Conservation (phyloP, 2,329 filamentous ascomycete genomes). For the Botrytis hyacinthi region DNA sequence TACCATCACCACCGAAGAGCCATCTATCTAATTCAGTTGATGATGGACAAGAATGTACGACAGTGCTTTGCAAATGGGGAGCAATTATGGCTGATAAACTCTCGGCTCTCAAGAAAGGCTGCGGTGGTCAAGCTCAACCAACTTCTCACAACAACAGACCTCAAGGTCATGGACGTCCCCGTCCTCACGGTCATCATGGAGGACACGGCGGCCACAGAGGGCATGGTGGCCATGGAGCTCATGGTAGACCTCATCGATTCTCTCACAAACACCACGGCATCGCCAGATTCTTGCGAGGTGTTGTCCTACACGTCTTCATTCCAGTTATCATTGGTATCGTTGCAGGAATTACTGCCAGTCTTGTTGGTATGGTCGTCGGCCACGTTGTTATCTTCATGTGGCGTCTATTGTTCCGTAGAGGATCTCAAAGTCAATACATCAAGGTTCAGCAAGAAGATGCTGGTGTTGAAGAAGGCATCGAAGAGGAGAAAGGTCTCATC, state of each 20-base stretch:
- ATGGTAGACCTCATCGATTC: slow-evolving; percentile 36
- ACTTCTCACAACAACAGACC: slow-evolving; percentile 24
- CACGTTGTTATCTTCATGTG: slow-evolving; percentile 59
- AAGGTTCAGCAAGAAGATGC: slow-evolving; percentile 31
- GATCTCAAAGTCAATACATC: slow-evolving; percentile 29
- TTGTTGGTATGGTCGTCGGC: slow-evolving; percentile 66
- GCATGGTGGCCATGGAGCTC: slow-evolving; percentile 26
- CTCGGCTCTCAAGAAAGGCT: slow-evolving; percentile 40
- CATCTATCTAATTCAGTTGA: slow-evolving; percentile 32
- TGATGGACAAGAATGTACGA: slow-evolving; percentile 43
- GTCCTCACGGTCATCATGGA: slow-evolving; percentile 33
- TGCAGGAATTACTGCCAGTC: slow-evolving; percentile 64
- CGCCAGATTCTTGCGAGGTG: slow-evolving; percentile 51
- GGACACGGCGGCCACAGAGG: slow-evolving; percentile 28
- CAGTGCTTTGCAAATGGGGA: slow-evolving; percentile 55
- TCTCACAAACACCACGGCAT: slow-evolving; percentile 43
- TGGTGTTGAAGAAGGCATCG: slow-evolving; percentile 23
- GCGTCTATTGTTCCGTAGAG: slow-evolving; percentile 52
- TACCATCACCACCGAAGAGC: slow-evolving; percentile 31
- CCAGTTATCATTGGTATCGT: slow-evolving; percentile 67
- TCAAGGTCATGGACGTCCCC: slow-evolving; percentile 20
- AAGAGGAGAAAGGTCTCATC: slow-evolving; percentile 34
- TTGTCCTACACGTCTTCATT: slow-evolving; percentile 62
- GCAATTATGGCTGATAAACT: slow-evolving; percentile 49
- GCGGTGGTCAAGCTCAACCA: slow-evolving; percentile 29